phyloP scores from a whole-genome alignment of 208 protist genomes.

The Strigomonas culicis region DNA sequence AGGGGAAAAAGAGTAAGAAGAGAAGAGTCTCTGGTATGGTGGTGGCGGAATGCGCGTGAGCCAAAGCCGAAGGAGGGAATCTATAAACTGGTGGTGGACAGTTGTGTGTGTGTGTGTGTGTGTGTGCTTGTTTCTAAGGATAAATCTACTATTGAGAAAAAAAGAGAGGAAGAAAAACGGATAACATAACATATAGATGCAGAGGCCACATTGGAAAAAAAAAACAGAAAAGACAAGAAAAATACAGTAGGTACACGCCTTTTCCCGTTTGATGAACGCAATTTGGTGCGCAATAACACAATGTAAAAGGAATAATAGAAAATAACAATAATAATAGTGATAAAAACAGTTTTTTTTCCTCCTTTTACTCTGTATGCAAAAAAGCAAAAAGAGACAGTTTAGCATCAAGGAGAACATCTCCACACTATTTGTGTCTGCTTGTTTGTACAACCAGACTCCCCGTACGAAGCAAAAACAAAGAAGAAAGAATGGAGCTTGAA shows the following conservation, averaged over 20 bases:
- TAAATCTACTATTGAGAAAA: too few species aligned
- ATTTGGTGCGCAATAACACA: not conserved
- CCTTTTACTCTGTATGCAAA: not conserved
- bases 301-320: not conserved
- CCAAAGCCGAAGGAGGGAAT: not conserved
- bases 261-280: not conserved
- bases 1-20: not conserved
- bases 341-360: not conserved
- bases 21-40: not conserved
- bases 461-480: too few species aligned
- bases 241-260: not conserved
- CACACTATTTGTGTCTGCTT: too few species aligned
- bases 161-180: not conserved
- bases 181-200: not conserved
- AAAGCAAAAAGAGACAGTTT: constrained; percentile 11
- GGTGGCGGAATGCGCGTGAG: too few species aligned
- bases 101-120: not conserved
- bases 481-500: too few species aligned
- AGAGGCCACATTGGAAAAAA: not conserved
- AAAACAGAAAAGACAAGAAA: not conserved
- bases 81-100: not conserved
- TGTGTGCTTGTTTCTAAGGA: not conserved
- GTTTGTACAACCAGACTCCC: too few species aligned
- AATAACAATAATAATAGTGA: not conserved
- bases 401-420: too few species aligned